These are phyloP conservation scores for Penicillium palitans DNA, from an alignment of 2,329 filamentous ascomycete genomes.

Conservation along the genomic window DNA sequence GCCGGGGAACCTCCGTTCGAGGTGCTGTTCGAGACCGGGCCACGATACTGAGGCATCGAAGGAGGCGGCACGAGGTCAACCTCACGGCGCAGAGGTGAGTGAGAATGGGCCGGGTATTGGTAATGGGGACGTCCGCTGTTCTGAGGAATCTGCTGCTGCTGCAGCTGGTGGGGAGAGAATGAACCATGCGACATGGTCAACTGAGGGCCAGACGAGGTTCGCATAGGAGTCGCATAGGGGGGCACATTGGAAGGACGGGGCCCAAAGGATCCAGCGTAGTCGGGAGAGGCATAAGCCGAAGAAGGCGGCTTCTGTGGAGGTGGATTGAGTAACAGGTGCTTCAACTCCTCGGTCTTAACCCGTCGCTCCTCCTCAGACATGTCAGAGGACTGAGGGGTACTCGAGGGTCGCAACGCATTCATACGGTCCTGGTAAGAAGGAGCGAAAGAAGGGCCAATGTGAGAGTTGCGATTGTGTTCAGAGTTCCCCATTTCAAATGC, in stretches of 20 bases:
- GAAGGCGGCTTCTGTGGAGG: constrained; percentile 39
- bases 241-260: constrained; percentile 25
- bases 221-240: constrained; percentile 34
- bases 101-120: constrained; percentile 24
- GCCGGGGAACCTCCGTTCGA: constrained; percentile 20
- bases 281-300: constrained; percentile 30
- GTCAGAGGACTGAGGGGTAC: constrained; percentile 27
- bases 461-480: constrained; percentile 48
- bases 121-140: constrained; percentile 25
- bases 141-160: constrained; percentile 17
- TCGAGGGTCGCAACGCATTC: constrained; percentile 43
- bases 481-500: constrained; percentile 67
- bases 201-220: constrained; percentile 39
- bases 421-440: constrained; percentile 54
- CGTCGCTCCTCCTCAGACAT: constrained; percentile 44
- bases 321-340: constrained; percentile 48
- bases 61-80: constrained; percentile 15
- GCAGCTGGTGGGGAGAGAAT: constrained; percentile 11
- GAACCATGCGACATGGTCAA: constrained; percentile 23
- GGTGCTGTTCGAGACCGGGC: constrained; percentile 7
- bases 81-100: constrained; percentile 37
- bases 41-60: neutral
- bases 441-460: constrained; percentile 67
- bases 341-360: constrained; percentile 48
- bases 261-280: constrained; percentile 21